Evolutionary conservation across 1,284 basidiomycete genomes (phyloP), one percentile per base, ranked within the genome.

Genomic region (Cerrena zonata): DNA sequence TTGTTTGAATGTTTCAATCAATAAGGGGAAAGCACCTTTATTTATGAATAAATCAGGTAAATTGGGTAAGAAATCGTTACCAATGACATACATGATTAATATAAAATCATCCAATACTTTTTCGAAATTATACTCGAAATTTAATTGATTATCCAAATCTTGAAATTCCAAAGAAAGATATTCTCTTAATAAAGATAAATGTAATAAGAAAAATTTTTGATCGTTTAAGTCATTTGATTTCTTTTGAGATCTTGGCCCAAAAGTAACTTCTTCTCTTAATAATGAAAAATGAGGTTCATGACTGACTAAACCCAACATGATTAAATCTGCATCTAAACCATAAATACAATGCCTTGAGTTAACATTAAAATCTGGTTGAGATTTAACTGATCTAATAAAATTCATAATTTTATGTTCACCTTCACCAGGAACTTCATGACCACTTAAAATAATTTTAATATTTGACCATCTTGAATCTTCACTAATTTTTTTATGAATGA

Each of bases 391-490:
- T 46, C 96, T 88, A 64, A 99, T 98, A 69, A 95, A 99, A 68
- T 99, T 95, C 89, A 99, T 98, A 61, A 99, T 95, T 78, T 99
- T 99, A 80, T 99, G 96, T 68, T 99, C 96, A 56, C 96, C 96
- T 69, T 99, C 96, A 57, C 96, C 96, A 0, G 95, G 95, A 3
- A 96, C 92, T 61, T 99, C 94, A 67, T 99, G 94, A n/a, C 95
- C 96, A 36, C 92, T 96, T 41, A 99, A 76, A 46, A 99, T 91
- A 45, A 99, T 94, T 61, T 92, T 79, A 42, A 99, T 85, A 52
- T 87, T 79, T 54, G 89, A 77, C 96, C 96, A 99, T 65, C 92
- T 86, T 11, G 94, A 83, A 65, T 97, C 94, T 65, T 97, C 94
- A 0, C 87, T 83, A 25, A 97, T 94, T 75, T 96, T 94, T 79